A percentile compares a stretch with the other conserved stretches of the same genome.
Evolutionary conservation across 208 protist species (phyloP).

Genomic region (Endotrypanum monterogeii): DNA sequence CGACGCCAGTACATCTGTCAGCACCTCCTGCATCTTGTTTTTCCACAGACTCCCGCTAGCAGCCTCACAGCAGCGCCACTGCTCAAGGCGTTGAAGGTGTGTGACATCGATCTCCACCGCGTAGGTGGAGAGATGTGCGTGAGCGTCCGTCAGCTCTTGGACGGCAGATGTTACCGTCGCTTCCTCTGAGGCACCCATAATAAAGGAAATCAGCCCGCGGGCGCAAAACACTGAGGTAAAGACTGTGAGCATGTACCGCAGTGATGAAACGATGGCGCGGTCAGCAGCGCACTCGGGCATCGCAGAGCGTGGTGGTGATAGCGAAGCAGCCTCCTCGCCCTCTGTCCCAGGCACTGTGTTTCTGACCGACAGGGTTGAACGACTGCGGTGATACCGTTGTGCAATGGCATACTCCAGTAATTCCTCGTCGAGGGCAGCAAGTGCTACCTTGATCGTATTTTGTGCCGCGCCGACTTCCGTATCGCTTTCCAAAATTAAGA

Average conservation of each 20-base stretch:
- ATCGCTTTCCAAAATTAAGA: conserved; percentile 46
- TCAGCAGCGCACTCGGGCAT: conserved; percentile 46
- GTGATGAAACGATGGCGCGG: conserved; percentile 40
- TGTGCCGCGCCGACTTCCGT: conserved; percentile 24
- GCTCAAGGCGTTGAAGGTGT: conserved; percentile 57
- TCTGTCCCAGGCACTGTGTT: not conserved
- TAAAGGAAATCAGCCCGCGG: conserved; percentile 33
- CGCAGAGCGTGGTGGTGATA: conserved; percentile 1
- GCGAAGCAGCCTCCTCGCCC: not conserved
- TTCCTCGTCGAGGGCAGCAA: conserved; percentile 48
- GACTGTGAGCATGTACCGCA: conserved; percentile 53
- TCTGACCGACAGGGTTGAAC: conserved; percentile 1
- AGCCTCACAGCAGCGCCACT: conserved; percentile 27
- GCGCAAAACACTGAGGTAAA: conserved; percentile 60
- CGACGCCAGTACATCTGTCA: conserved; percentile 22
- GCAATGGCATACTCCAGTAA: conserved; percentile 67
- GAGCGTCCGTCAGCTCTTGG: conserved; percentile 20
- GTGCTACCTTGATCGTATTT: conserved; percentile 39
- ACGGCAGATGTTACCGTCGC: conserved; percentile 12
- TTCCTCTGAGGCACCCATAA: conserved; percentile 12
- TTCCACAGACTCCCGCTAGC: not conserved
- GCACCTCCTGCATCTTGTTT: conserved; percentile 17
- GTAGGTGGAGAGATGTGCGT: conserved; percentile 47
- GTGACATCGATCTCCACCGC: conserved; percentile 69
- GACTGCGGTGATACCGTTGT: conserved; percentile 33